Conservation (phyloP, 345 rosid genomes). For the Geranium rotundifolium region DNA sequence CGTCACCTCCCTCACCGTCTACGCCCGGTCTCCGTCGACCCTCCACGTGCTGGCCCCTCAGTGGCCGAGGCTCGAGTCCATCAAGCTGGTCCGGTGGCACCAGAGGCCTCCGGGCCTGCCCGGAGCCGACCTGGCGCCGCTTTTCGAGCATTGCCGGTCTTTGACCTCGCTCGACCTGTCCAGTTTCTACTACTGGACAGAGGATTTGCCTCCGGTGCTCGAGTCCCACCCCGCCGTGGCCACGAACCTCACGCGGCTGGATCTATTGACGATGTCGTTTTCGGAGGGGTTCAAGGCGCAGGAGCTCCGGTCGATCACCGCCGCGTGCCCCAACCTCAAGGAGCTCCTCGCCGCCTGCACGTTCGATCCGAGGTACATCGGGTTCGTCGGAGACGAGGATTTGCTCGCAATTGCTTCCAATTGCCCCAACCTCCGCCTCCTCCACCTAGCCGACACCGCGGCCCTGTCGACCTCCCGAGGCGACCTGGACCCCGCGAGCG, state of each 20-base stretch:
- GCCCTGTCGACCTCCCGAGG: constrained; percentile 32
- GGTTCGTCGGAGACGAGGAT: constrained; percentile 67
- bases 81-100: constrained; percentile 85
- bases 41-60: constrained; percentile 45
- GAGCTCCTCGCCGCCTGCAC: constrained; percentile 52
- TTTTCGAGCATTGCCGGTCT: constrained; percentile 39
- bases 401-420: constrained; percentile 43
- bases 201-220: constrained; percentile 75
- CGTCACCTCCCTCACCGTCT: constrained; percentile 35
- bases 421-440: constrained; percentile 48
- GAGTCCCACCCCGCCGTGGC: constrained; percentile 34
- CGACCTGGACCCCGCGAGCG: constrained; percentile 33
- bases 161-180: constrained; percentile 55
- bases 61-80: constrained; percentile 47
- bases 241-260: constrained; percentile 29
- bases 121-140: constrained; percentile 47
- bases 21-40: constrained; percentile 44
- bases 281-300: constrained; percentile 65
- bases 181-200: constrained; percentile 77
- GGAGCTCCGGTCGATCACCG: constrained; percentile 49
- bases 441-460: constrained; percentile 54
- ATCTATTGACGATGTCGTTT: constrained; percentile 59
- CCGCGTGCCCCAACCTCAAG: constrained; percentile 48
- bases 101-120: constrained; percentile 33
- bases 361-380: constrained; percentile 68